phyloP scores from a whole-genome alignment of 345 rosid species.

The Acer yangbiense region DNA sequence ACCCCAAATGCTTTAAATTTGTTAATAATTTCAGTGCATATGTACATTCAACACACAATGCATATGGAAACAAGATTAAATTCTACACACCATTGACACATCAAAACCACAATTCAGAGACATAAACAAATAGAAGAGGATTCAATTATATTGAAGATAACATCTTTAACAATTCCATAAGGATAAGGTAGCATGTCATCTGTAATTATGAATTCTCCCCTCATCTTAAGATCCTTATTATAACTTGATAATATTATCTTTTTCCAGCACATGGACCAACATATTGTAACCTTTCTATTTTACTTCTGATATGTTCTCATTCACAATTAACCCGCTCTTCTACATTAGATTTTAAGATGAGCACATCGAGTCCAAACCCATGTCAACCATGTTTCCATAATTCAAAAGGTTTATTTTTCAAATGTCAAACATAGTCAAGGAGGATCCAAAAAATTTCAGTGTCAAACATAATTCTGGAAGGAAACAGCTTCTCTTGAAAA shows the following conservation, averaged over 20 bases:
- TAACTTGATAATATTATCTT: conserved; percentile 5
- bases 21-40: not conserved
- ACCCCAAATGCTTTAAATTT: not conserved
- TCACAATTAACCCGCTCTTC: not conserved
- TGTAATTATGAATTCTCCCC: not conserved
- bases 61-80: not conserved
- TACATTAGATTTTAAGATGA: not conserved
- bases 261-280: not conserved
- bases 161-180: not conserved
- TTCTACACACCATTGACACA: not conserved
- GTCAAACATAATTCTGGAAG: not conserved
- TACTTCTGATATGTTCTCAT: not conserved
- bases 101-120: not conserved
- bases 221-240: not conserved
- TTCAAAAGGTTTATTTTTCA: not conserved
- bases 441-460: not conserved
- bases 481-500: not conserved
- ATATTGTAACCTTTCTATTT: not conserved
- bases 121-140: not conserved
- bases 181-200: not conserved
- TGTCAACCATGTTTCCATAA: not conserved
- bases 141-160: not conserved
- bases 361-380: not conserved
- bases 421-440: not conserved
- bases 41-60: not conserved